Evolutionary conservation across 305 asterid genomes (phyloP).

Genomic region (Striga hermonthica): DNA sequence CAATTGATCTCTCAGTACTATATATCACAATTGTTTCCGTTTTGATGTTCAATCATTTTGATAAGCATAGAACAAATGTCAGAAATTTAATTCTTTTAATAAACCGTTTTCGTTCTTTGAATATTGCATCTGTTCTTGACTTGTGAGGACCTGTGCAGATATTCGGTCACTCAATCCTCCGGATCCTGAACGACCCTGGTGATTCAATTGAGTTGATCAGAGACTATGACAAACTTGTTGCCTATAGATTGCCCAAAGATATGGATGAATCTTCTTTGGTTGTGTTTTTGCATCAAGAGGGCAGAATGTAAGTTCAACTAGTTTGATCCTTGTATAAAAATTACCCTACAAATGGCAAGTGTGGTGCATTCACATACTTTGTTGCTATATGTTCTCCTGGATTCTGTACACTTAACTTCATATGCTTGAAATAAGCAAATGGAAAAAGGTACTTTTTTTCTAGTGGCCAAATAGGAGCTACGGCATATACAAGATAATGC

Average conservation of each 20-base stretch:
- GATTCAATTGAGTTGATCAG: slow-evolving; percentile 58
- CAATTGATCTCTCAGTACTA: slow-evolving; percentile 11
- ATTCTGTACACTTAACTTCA: slow-evolving; percentile 12
- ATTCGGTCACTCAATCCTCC: slow-evolving; percentile 44
- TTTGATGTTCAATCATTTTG: slow-evolving; percentile 13
- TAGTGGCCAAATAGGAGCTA: neutral
- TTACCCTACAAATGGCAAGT: neutral
- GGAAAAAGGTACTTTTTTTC: neutral
- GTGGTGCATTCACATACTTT: too few species aligned
- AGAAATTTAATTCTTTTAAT: slow-evolving; percentile 2
- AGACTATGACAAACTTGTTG: slow-evolving; percentile 60
- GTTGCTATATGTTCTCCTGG: neutral
- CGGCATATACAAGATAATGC: neutral
- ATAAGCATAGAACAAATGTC: neutral
- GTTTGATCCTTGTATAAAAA: slow-evolving; percentile 18
- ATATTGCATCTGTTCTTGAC: slow-evolving; percentile 30
- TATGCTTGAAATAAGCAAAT: slow-evolving; percentile 1
- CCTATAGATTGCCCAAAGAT: slow-evolving; percentile 62
- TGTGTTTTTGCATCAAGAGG: slow-evolving; percentile 48
- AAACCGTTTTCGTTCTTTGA: slow-evolving; percentile 24
- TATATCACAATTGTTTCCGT: slow-evolving; percentile 6
- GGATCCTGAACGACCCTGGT: slow-evolving; percentile 43
- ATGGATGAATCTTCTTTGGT: slow-evolving; percentile 47
- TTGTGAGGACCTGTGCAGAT: slow-evolving; percentile 45
- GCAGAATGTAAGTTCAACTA: slow-evolving; percentile 46